These are phyloP conservation scores for Trypanosoma boissoni DNA, from an alignment of 208 protist genomes.

Conservation along the genomic window DNA sequence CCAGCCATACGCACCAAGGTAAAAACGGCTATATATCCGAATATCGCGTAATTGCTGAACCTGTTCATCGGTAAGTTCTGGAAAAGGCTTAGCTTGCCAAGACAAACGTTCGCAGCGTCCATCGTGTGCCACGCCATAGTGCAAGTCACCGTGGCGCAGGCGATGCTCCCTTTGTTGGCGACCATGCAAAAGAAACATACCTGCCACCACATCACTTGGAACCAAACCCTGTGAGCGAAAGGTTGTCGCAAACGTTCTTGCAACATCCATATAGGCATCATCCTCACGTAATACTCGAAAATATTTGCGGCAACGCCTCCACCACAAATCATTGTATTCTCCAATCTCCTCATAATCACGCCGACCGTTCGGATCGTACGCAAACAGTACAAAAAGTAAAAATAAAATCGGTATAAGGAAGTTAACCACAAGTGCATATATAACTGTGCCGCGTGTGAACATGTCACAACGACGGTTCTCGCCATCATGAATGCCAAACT, in stretches of 20 bases:
- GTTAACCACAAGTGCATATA: constrained; percentile 35
- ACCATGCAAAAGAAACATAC: constrained; percentile 76
- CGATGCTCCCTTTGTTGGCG: constrained; percentile 48
- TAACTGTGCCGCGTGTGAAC: constrained; percentile 29
- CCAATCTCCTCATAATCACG: constrained; percentile 30
- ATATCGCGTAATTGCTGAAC: constrained; percentile 38
- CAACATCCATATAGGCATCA: constrained; percentile 54
- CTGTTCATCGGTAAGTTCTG: constrained; percentile 36
- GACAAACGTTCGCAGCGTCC: constrained; percentile 36
- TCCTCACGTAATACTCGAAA: constrained; percentile 24
- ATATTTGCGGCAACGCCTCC: constrained; percentile 54
- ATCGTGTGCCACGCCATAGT: constrained; percentile 26
- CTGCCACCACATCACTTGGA: constrained; percentile 78
- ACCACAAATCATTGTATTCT: constrained; percentile 71
- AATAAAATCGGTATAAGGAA: constrained; percentile 31
- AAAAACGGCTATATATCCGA: constrained; percentile 67
- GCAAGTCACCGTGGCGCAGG: constrained; percentile 23
- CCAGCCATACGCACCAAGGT: constrained; percentile 75
- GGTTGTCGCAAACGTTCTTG: constrained; percentile 55
- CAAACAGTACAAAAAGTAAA: constrained; percentile 34
- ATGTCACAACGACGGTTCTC: constrained; percentile 23
- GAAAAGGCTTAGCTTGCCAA: constrained; percentile 46
- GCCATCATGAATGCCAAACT: constrained; percentile 39
- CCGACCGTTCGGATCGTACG: constrained; percentile 55
- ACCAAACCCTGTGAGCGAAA: constrained; percentile 87